A percentile compares a stretch with the other conserved stretches of the same genome.
phyloP scores from a whole-genome alignment of 345 rosid species.

The Tarenaya hassleriana region DNA sequence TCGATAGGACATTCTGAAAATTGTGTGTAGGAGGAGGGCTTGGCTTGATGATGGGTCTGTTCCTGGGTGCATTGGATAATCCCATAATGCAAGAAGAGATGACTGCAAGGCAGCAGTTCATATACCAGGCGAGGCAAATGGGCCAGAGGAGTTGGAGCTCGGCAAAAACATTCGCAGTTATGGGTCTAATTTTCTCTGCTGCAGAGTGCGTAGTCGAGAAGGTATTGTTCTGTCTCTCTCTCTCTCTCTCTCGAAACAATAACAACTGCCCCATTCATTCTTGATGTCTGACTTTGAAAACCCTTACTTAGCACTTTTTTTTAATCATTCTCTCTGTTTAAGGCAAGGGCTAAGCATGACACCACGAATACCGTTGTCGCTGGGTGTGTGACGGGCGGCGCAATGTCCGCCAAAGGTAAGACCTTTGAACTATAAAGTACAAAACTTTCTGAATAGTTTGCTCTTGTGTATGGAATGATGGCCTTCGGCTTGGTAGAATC shows the following conservation, averaged over 20 bases:
- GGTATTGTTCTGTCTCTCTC: conserved; percentile 37
- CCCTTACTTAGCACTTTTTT: too few species aligned
- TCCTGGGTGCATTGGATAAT: conserved; percentile 72
- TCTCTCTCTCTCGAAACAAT: too few species aligned
- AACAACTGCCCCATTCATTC: too few species aligned
- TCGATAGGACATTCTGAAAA: too few species aligned
- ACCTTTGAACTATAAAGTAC: not conserved
- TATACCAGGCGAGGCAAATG: conserved; percentile 72
- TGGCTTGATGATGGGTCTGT: too few species aligned
- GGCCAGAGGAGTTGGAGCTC: conserved; percentile 81
- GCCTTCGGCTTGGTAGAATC: not conserved
- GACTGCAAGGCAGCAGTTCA: conserved; percentile 58
- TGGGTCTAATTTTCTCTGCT: conserved; percentile 89
- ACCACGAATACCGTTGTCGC: conserved; percentile 68
- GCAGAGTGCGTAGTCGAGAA: conserved; percentile 87
- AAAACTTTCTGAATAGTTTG: not conserved
- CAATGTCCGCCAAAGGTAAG: conserved; percentile 76
- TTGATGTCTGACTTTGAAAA: too few species aligned
- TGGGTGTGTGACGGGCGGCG: conserved; percentile 89
- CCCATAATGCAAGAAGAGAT: conserved; percentile 26
- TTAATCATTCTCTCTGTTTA: conserved; percentile 11
- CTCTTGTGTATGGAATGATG: too few species aligned
- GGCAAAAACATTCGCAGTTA: conserved; percentile 79
- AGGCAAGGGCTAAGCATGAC: conserved; percentile 93
- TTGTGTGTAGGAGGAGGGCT: conserved; percentile 61